A percentile compares a stretch with the other conserved stretches of the same genome.
Evolutionary conservation across 2,329 filamentous ascomycete species (phyloP).

Genomic region (Diaporthe citrichinensis): DNA sequence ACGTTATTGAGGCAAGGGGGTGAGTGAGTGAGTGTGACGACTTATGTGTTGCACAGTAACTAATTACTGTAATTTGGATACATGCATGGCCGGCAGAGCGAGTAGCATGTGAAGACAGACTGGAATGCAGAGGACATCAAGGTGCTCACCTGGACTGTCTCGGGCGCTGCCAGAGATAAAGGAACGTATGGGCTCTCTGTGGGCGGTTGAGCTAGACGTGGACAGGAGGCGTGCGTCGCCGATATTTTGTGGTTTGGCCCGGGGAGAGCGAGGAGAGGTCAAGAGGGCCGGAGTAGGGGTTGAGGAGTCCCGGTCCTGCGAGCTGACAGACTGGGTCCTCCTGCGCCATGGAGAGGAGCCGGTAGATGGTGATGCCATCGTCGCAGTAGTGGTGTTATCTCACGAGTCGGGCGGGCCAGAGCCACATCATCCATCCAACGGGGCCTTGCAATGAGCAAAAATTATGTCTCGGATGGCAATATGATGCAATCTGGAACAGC

Average conservation of each 20-base stretch:
- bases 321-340: constrained; percentile 53
- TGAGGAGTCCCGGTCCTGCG: constrained; percentile 49
- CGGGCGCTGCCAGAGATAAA: constrained; percentile 78
- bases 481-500: constrained; percentile 13
- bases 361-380: constrained; percentile 63
- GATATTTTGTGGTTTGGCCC: constrained; percentile 44
- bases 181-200: constrained; percentile 78
- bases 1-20: not conserved
- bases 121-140: constrained; percentile 35
- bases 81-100: constrained; percentile 1
- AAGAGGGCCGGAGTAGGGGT: constrained; percentile 41
- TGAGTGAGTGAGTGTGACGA: not conserved
- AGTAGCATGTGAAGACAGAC: constrained; percentile 14
- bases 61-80: not conserved
- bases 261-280: constrained; percentile 43
- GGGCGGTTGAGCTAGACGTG: constrained; percentile 57
- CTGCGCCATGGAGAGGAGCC: constrained; percentile 65
- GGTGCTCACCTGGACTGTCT: constrained; percentile 66
- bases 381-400: constrained; percentile 27
- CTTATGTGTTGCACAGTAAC: constrained; percentile 13
- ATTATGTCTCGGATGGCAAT: constrained; percentile 32
- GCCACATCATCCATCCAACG: constrained; percentile 25
- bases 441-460: constrained; percentile 12
- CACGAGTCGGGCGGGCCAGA: constrained; percentile 23
- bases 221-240: constrained; percentile 54